phyloP scores from a whole-genome alignment of 192 early-diverging fungal genomes.

The Piromyces sp. region DNA sequence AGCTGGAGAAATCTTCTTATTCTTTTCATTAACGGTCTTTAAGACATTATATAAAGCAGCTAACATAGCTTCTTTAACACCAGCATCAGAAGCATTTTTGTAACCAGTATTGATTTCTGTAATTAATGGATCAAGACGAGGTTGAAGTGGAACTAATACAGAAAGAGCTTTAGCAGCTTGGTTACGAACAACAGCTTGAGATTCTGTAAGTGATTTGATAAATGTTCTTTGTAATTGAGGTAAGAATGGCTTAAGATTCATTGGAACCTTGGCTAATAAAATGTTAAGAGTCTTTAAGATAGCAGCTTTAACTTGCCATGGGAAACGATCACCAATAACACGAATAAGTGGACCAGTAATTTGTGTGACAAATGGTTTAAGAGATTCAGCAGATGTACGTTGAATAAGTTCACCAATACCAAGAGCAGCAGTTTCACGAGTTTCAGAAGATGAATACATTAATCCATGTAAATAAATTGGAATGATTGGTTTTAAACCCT shows the following conservation, averaged over 20 bases:
- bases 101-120: constrained; percentile 52
- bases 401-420: constrained; percentile 67
- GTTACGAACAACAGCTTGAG: constrained; percentile 48
- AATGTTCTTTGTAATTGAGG: constrained; percentile 97
- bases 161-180: constrained; percentile 63
- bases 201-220: constrained; percentile 69
- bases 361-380: constrained; percentile 80
- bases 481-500: constrained; percentile 77
- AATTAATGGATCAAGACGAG: constrained; percentile 61
- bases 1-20: constrained; percentile 31
- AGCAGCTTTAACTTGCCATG: constrained; percentile 77
- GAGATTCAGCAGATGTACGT: constrained; percentile 50
- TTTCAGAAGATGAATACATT: constrained; percentile 64
- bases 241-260: constrained; percentile 85
- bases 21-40: constrained; percentile 25
- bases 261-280: constrained; percentile 66
- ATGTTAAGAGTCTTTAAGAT: constrained; percentile 71
- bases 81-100: constrained; percentile 32
- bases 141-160: constrained; percentile 49
- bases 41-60: constrained; percentile 55
- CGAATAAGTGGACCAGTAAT: constrained; percentile 96
- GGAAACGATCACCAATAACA: constrained; percentile 87
- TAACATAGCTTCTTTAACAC: constrained; percentile 52
- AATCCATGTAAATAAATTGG: constrained; percentile 87
- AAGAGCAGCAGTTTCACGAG: constrained; percentile 68